Conservation (phyloP, 148 eudicot species). For the Persicaria maculosa region DNA sequence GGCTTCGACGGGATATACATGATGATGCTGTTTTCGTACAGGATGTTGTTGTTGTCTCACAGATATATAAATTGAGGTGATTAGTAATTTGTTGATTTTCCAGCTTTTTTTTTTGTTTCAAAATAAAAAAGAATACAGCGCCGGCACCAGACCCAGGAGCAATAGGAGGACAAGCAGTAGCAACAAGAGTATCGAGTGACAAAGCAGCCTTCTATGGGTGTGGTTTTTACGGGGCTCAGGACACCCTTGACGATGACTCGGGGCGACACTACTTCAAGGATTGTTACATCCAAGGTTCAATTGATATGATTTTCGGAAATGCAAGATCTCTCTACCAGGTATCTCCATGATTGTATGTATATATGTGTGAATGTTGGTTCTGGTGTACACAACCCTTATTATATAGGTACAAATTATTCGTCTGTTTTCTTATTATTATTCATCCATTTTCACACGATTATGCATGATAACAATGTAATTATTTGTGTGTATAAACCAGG, state of each 20-base stretch:
- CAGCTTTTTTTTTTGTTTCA: too few relatives aligned
- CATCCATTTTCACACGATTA: too few relatives aligned
- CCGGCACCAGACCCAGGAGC: conserved; percentile 70
- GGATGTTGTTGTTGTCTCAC: too few relatives aligned
- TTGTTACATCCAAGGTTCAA: conserved; percentile 85
- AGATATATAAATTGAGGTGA: too few relatives aligned
- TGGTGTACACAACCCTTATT: neutral
- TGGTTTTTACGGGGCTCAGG: conserved; percentile 83
- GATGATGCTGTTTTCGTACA: too few relatives aligned
- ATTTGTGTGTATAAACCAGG: too few relatives aligned
- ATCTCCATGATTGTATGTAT: neutral
- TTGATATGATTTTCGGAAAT: conserved; percentile 84
- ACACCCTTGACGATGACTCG: conserved; percentile 69
- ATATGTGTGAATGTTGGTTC: neutral
- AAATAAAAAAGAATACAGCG: conserved; percentile 55
- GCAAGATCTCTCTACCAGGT: conserved; percentile 80
- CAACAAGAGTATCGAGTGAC: conserved; percentile 56
- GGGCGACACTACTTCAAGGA: conserved; percentile 79
- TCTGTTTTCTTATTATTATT: too few relatives aligned
- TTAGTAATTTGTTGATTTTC: neutral
- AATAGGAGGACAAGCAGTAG: conserved; percentile 79
- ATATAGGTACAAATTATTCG: too few relatives aligned
- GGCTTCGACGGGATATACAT: too few relatives aligned
- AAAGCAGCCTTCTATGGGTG: conserved; percentile 76
- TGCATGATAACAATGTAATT: neutral